Conservation (phyloP, 2,329 filamentous ascomycete genomes). For the Ilyonectria mors-panacis region DNA sequence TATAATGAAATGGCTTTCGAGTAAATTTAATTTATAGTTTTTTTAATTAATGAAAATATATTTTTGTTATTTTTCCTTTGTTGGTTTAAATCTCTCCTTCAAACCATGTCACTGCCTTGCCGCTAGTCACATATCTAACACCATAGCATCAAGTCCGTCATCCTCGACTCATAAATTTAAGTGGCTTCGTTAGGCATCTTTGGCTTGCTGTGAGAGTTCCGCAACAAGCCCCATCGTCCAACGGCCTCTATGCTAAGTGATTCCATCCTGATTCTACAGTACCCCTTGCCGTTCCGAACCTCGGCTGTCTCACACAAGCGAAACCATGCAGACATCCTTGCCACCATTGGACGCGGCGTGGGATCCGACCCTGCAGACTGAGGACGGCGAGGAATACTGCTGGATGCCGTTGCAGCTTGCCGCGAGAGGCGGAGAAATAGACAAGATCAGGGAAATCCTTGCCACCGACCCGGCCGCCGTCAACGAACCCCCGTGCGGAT, state of each 20-base stretch:
- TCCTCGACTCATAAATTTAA: neutral
- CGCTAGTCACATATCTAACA: neutral
- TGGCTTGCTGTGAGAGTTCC: neutral
- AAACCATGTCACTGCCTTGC: too few species aligned
- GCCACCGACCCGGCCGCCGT: neutral
- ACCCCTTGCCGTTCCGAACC: neutral
- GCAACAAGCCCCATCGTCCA: neutral
- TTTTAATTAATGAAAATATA: too few species aligned
- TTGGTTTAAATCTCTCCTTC: too few species aligned
- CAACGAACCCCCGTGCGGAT: neutral
- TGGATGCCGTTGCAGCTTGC: constrained; percentile 8
- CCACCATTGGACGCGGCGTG: constrained; percentile 6
- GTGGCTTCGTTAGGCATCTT: neutral
- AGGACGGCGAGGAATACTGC: constrained; percentile 8
- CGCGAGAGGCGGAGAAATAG: constrained; percentile 1
- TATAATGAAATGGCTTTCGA: too few species aligned
- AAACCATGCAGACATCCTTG: constrained; percentile 2
- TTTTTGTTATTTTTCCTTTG: too few species aligned
- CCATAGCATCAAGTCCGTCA: neutral
- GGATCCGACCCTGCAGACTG: constrained; percentile 6
- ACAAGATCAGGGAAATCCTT: neutral
- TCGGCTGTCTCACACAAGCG: neutral
- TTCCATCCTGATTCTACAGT: constrained; percentile 1
- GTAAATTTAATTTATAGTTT: too few species aligned
- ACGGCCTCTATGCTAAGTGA: neutral